Percentiles rank a stretch among this genome's conserved stretches.
phyloP scores from a whole-genome alignment of 257 asterid species.

The Thymus quinquecostatus region DNA sequence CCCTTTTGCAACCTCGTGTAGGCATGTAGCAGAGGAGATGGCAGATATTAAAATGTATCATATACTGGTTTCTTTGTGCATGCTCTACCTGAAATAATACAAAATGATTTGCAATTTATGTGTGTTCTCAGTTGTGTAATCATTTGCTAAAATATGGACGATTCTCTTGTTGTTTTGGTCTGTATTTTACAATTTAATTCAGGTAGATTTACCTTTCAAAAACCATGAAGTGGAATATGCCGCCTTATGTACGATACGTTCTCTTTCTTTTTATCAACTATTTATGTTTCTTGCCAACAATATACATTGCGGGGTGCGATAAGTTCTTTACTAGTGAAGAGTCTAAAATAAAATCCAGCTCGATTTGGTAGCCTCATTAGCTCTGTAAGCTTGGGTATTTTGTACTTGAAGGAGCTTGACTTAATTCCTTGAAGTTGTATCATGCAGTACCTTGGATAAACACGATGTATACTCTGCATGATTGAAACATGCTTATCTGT shows the following conservation, averaged over 20 bases:
- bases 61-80: neutral
- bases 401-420: neutral
- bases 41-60: neutral
- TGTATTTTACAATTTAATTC: neutral
- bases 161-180: neutral
- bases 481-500: neutral
- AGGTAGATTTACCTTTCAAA: neutral
- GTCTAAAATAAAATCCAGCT: neutral
- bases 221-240: constrained; percentile 10
- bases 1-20: neutral
- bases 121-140: neutral
- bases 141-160: neutral
- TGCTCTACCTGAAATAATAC: neutral
- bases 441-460: neutral
- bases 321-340: neutral
- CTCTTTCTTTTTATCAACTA: neutral
- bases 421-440: constrained; percentile 3
- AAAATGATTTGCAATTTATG: neutral
- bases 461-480: neutral
- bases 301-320: neutral
- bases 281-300: constrained; percentile 1
- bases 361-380: neutral
- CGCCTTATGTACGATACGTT: neutral
- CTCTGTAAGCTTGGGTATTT: neutral
- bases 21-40: constrained; percentile 6